These are phyloP conservation scores for Glarea lozoyensis DNA, from an alignment of 495 filamentous ascomycete species.

Conservation along the genomic window DNA sequence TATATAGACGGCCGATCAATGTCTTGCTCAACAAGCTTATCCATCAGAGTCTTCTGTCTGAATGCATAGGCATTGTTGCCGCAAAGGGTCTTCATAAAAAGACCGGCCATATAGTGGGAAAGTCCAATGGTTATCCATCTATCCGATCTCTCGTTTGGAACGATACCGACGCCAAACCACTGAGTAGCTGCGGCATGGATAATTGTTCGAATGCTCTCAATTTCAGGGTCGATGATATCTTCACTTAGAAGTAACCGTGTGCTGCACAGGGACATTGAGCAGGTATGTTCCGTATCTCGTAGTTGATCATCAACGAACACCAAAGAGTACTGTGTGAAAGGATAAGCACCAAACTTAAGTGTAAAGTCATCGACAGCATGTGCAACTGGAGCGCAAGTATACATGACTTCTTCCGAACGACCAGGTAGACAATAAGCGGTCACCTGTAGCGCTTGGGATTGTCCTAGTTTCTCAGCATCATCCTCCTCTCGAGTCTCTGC, in stretches of 20 bases:
- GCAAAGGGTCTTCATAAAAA: constrained; percentile 79
- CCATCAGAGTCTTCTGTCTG: constrained; percentile 77
- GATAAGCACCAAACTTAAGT: constrained; percentile 74
- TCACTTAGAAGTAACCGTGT: constrained; percentile 74
- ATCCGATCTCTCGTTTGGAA: constrained; percentile 70
- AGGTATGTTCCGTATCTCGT: constrained; percentile 62
- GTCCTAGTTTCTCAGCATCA: constrained; percentile 80
- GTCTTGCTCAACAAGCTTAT: constrained; percentile 74
- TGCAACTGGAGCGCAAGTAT: constrained; percentile 56
- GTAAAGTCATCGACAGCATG: constrained; percentile 77
- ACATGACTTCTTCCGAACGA: constrained; percentile 65
- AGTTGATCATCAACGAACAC: constrained; percentile 87
- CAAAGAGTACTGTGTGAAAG: constrained; percentile 69
- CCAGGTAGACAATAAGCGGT: constrained; percentile 87
- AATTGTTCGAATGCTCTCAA: constrained; percentile 65
- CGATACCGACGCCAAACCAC: constrained; percentile 85
- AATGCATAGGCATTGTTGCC: constrained; percentile 93
- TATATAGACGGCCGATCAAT: constrained; percentile 73
- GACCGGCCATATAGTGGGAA: constrained; percentile 85
- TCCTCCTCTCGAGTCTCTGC: constrained; percentile 82
- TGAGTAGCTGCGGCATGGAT: constrained; percentile 84
- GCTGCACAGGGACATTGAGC: constrained; percentile 80
- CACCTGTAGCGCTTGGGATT: constrained; percentile 65
- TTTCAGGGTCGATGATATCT: constrained; percentile 72
- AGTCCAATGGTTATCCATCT: constrained; percentile 89